Evolutionary conservation across 2,329 filamentous ascomycete species (phyloP).

Genomic region (Neofusicoccum laricinum): DNA sequence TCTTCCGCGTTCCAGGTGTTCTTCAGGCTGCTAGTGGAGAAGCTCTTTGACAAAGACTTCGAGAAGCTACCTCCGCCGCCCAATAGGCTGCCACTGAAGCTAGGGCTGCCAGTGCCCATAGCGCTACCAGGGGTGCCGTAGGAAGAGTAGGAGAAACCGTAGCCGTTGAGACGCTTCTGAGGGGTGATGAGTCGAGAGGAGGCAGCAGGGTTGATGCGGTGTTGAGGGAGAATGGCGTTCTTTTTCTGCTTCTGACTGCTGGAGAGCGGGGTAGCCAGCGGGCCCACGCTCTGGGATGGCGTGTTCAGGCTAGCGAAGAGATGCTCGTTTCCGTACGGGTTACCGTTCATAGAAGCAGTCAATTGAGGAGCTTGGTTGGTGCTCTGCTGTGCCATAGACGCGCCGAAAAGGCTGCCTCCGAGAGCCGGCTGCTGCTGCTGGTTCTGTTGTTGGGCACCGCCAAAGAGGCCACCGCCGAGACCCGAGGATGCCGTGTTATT

Average conservation of each 20-base stretch:
- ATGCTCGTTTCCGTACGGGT: constrained; percentile 84
- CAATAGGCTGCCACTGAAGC: constrained; percentile 43
- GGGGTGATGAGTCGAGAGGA: constrained; percentile 79
- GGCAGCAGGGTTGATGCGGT: constrained; percentile 80
- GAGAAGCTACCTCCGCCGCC: constrained; percentile 57
- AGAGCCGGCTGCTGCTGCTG: constrained; percentile 39
- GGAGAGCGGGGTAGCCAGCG: constrained; percentile 84
- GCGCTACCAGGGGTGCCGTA: constrained; percentile 78
- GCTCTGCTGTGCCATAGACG: constrained; percentile 50
- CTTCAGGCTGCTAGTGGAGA: constrained; percentile 82
- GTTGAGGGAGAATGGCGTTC: constrained; percentile 76
- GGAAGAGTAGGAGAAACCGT: constrained; percentile 89
- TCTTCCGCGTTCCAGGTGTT: constrained; percentile 79
- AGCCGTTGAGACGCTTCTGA: constrained; percentile 69
- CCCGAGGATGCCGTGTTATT: constrained; percentile 31
- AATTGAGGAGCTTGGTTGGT: constrained; percentile 56
- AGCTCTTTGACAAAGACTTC: constrained; percentile 77
- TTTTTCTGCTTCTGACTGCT: constrained; percentile 74
- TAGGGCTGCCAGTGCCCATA: constrained; percentile 73
- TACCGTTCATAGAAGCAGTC: constrained; percentile 77
- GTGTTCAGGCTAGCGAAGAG: constrained; percentile 74
- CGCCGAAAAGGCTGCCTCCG: constrained; percentile 53
- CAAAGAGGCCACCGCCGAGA: constrained; percentile 41
- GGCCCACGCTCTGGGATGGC: constrained; percentile 72
- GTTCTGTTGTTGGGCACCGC: constrained; percentile 38